These are phyloP conservation scores for Coemansia sp. DNA, from an alignment of 192 early-diverging fungal species.

Conservation along the genomic window DNA sequence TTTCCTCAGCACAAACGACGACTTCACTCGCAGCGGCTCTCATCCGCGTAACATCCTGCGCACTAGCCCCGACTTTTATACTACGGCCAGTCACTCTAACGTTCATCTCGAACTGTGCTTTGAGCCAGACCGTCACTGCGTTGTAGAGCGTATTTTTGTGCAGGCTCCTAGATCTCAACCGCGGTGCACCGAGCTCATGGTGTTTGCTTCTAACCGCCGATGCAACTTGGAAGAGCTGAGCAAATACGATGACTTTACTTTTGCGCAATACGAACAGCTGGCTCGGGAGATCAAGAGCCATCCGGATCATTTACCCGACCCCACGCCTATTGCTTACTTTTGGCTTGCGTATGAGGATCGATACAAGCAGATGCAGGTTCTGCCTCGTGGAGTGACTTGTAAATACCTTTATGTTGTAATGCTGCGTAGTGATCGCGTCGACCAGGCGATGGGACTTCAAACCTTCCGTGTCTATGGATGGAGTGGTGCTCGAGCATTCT, in stretches of 20 bases:
- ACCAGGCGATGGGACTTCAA: conserved; percentile 31
- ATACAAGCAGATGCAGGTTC: conserved; percentile 46
- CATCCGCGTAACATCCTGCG: conserved; percentile 30
- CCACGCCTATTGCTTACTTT: conserved; percentile 56
- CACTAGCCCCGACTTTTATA: conserved; percentile 19
- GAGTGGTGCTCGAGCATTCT: conserved; percentile 38
- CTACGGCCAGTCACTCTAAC: conserved; percentile 28
- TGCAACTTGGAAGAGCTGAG: conserved; percentile 34
- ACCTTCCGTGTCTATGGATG: conserved; percentile 46
- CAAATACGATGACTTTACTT: conserved; percentile 52
- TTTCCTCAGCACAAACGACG: conserved; percentile 33
- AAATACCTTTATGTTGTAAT: conserved; percentile 50
- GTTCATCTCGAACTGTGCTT: conserved; percentile 48
- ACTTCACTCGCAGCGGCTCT: conserved; percentile 33
- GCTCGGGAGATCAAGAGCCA: conserved; percentile 1
- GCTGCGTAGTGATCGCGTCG: conserved; percentile 25
- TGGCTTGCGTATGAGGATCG: conserved; percentile 48
- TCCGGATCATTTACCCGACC: conserved; percentile 13
- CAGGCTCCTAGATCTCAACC: conserved; percentile 29
- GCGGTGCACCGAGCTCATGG: conserved; percentile 54
- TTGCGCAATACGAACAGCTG: conserved; percentile 51
- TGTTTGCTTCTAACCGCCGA: conserved; percentile 49
- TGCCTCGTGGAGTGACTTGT: conserved; percentile 48
- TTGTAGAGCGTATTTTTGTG: conserved; percentile 42
- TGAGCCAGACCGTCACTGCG: conserved; percentile 21